These are phyloP conservation scores for Corynespora cassiicola DNA, from an alignment of 2,329 filamentous ascomycete species.

Conservation along the genomic window DNA sequence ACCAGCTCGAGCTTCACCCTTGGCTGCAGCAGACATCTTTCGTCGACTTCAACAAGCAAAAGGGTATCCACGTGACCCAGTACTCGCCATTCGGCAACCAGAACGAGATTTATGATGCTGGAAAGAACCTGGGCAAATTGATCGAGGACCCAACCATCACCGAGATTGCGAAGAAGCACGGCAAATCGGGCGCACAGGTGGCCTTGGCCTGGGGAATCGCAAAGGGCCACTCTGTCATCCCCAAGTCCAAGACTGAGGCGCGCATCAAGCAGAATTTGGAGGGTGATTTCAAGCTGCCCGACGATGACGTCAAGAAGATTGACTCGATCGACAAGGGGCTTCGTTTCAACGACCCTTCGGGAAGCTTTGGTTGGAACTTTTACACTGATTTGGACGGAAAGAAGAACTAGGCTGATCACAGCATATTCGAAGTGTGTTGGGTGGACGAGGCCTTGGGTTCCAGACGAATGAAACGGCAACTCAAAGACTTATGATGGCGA, in stretches of 20 bases:
- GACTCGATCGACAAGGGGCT: slow-evolving; percentile 64
- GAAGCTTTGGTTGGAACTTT: slow-evolving; percentile 64
- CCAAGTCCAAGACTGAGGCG: slow-evolving; percentile 39
- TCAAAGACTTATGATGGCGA: too few relatives aligned
- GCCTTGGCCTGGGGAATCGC: slow-evolving; percentile 89
- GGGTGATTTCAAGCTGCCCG: slow-evolving; percentile 74
- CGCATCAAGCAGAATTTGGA: slow-evolving; percentile 38
- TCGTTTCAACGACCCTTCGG: slow-evolving; percentile 67
- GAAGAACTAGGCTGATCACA: slow-evolving; percentile 18
- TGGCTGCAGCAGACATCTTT: slow-evolving; percentile 36
- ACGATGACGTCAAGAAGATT: slow-evolving; percentile 73
- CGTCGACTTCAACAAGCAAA: slow-evolving; percentile 31
- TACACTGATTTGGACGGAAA: slow-evolving; percentile 65
- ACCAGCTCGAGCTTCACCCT: slow-evolving; percentile 41
- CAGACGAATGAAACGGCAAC: too few relatives aligned
- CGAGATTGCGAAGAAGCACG: slow-evolving; percentile 70
- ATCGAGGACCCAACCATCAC: slow-evolving; percentile 66
- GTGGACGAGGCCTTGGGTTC: too few relatives aligned
- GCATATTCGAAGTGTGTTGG: too few relatives aligned
- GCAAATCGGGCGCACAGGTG: slow-evolving; percentile 79
- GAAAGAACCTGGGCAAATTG: slow-evolving; percentile 40
- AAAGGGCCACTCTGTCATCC: slow-evolving; percentile 45
- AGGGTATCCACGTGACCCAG: slow-evolving; percentile 40
- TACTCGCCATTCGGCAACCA: slow-evolving; percentile 45
- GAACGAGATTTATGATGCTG: slow-evolving; percentile 38